A percentile compares a stretch with the other conserved stretches of the same genome.
Conservation (phyloP, 805 yeast genomes). For the Kazachstania bromeliacearum region DNA sequence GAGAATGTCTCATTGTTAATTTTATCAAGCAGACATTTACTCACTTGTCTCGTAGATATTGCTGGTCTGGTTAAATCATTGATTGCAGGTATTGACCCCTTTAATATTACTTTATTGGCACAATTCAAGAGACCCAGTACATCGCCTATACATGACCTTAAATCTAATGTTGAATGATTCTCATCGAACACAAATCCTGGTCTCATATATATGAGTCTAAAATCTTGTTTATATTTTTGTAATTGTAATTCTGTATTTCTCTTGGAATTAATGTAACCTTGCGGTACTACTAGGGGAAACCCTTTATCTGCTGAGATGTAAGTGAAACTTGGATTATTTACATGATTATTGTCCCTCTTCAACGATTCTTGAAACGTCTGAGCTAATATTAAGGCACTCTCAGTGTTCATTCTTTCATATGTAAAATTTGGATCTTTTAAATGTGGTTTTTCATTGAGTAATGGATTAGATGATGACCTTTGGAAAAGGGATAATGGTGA, state of each 20-base stretch:
- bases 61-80: slow-evolving; percentile 51
- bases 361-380: slow-evolving; percentile 35
- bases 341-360: slow-evolving; percentile 5
- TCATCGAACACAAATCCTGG: slow-evolving; percentile 78
- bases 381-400: slow-evolving; percentile 59
- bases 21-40: slow-evolving; percentile 46
- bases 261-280: slow-evolving; percentile 65
- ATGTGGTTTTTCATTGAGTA: slow-evolving; percentile 14
- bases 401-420: slow-evolving; percentile 59
- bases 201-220: slow-evolving; percentile 57
- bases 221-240: slow-evolving; percentile 29
- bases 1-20: slow-evolving; percentile 39
- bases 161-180: slow-evolving; percentile 22
- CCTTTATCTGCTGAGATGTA: slow-evolving; percentile 76
- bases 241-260: slow-evolving; percentile 64
- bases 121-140: slow-evolving; percentile 35
- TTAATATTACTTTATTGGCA: slow-evolving; percentile 36
- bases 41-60: slow-evolving; percentile 60
- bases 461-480: slow-evolving; percentile 40
- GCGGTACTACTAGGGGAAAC: slow-evolving; percentile 56
- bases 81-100: slow-evolving; percentile 31
- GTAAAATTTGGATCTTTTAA: slow-evolving; percentile 27
- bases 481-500: slow-evolving; percentile 7
- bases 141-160: slow-evolving; percentile 4
- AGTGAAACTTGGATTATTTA: slow-evolving; percentile 41